phyloP scores from a whole-genome alignment of 1,139 yeast genomes.

The Ogataea hybrid region DNA sequence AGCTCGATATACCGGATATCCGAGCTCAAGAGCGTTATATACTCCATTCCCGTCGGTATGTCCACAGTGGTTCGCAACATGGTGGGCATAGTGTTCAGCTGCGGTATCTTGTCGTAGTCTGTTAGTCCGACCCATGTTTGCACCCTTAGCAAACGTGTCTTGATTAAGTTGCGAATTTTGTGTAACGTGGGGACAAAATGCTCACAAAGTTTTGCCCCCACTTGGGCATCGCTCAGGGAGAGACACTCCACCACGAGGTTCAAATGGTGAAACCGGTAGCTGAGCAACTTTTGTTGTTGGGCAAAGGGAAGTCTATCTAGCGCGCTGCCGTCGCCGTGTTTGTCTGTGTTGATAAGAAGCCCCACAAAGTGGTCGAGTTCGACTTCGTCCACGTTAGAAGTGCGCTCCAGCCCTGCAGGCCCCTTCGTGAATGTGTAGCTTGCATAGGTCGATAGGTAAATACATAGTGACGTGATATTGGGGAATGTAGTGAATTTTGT shows the following conservation, averaged over 20 bases:
- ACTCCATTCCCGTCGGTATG: neutral
- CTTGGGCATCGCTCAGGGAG: slow-evolving; percentile 4
- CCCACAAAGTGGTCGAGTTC: slow-evolving; percentile 27
- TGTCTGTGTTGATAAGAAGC: slow-evolving; percentile 20
- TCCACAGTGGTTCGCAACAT: slow-evolving; percentile 19
- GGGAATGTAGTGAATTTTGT: slow-evolving; percentile 2
- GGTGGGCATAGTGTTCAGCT: slow-evolving; percentile 26
- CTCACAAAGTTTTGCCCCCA: neutral
- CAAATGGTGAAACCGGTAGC: slow-evolving; percentile 28
- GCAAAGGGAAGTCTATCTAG: slow-evolving; percentile 10
- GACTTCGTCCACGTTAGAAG: slow-evolving; percentile 16
- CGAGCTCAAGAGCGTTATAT: slow-evolving; percentile 27
- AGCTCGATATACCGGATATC: slow-evolving; percentile 42
- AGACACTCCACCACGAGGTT: slow-evolving; percentile 20
- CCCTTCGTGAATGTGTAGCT: slow-evolving; percentile 8
- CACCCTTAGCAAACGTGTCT: slow-evolving; percentile 47
- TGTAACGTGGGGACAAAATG: slow-evolving; percentile 9
- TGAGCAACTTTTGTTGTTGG: slow-evolving; percentile 14
- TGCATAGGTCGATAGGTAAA: slow-evolving; percentile 8
- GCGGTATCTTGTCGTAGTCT: neutral
- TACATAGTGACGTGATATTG: slow-evolving; percentile 2
- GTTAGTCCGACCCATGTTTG: slow-evolving; percentile 58
- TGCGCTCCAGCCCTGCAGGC: slow-evolving; percentile 3
- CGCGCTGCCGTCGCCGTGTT: neutral
- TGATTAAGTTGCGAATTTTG: slow-evolving; percentile 14